phyloP scores from a whole-genome alignment of 2,329 filamentous ascomycete species.

The Colletotrichum theobromicola region DNA sequence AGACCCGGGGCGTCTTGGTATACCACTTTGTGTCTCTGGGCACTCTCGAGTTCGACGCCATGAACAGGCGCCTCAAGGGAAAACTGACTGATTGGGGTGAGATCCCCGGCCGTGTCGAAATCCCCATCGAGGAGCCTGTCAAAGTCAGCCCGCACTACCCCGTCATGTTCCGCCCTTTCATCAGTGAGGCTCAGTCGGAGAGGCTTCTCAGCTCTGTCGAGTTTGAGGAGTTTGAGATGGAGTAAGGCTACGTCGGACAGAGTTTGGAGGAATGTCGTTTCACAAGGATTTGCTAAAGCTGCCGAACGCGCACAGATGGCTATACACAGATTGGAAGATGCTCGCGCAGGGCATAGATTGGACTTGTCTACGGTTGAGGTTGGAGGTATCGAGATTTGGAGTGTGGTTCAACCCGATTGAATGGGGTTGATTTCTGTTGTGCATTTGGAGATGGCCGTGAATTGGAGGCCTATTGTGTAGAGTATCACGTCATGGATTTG shows the following conservation, averaged over 20 bases:
- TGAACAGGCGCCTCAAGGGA: slow-evolving; percentile 23
- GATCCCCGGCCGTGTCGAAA: neutral
- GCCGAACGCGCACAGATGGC: neutral
- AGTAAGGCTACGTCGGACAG: neutral
- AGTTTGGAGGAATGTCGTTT: neutral
- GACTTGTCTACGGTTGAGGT: fast-evolving
- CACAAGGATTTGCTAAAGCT: neutral
- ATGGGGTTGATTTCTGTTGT: neutral
- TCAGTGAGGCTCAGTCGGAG: neutral
- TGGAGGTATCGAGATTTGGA: neutral
- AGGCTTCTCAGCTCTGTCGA: slow-evolving; percentile 8
- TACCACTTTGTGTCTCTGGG: slow-evolving; percentile 43
- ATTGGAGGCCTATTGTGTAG: neutral
- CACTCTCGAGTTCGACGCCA: slow-evolving; percentile 46
- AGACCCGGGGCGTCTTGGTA: slow-evolving; percentile 39
- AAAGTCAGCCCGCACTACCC: neutral
- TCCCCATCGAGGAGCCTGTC: neutral
- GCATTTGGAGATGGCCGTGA: neutral
- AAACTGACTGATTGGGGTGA: neutral
- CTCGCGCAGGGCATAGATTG: neutral
- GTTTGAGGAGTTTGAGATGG: slow-evolving; percentile 5
- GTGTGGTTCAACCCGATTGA: neutral
- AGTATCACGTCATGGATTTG: neutral
- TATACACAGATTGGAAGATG: neutral
- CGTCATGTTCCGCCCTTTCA: neutral